These are phyloP conservation scores for Picea sitchensis DNA, from an alignment of 75 land plant genomes.

Conservation along the genomic window DNA sequence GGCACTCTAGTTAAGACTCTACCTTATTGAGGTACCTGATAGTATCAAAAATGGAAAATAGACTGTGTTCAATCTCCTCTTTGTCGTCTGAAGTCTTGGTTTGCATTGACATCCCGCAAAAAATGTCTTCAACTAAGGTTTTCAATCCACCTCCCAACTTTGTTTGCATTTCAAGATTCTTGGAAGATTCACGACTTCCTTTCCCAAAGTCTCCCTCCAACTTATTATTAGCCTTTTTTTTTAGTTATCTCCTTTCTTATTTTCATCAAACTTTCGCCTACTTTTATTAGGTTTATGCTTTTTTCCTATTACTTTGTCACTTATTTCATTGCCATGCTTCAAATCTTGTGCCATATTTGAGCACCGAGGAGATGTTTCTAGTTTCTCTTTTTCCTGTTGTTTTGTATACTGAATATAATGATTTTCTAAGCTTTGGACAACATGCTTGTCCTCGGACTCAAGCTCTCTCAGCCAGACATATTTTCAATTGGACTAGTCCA, in stretches of 20 bases:
- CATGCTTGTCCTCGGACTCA: slow-evolving; percentile 55
- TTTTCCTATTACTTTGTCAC: no score
- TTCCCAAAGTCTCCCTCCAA: neutral
- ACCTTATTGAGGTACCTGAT: neutral
- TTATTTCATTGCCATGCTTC: no score
- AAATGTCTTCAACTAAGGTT: slow-evolving; percentile 7
- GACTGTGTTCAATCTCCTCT: neutral
- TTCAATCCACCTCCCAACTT: slow-evolving; percentile 5
- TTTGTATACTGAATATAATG: slow-evolving; percentile 6
- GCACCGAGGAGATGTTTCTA: slow-evolving; percentile 1
- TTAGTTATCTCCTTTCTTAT: no score
- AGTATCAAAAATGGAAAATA: neutral
- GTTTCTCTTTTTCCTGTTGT: neutral
- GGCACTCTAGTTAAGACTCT: neutral
- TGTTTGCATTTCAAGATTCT: neutral
- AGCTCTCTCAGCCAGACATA: slow-evolving; percentile 73
- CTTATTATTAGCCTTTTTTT: slow-evolving; percentile 1
- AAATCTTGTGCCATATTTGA: neutral
- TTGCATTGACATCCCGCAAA: slow-evolving; percentile 7
- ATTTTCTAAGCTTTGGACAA: slow-evolving; percentile 30
- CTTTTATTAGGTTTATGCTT: neutral
- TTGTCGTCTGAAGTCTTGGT: neutral
- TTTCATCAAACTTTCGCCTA: no score
- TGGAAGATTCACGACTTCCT: neutral
- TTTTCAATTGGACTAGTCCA: slow-evolving; percentile 63